Percentiles rank a stretch among this genome's conserved stretches.
These are phyloP conservation scores for Mycosphaerella sp. DNA, from an alignment of 2,329 filamentous ascomycete species.

Conservation along the genomic window DNA sequence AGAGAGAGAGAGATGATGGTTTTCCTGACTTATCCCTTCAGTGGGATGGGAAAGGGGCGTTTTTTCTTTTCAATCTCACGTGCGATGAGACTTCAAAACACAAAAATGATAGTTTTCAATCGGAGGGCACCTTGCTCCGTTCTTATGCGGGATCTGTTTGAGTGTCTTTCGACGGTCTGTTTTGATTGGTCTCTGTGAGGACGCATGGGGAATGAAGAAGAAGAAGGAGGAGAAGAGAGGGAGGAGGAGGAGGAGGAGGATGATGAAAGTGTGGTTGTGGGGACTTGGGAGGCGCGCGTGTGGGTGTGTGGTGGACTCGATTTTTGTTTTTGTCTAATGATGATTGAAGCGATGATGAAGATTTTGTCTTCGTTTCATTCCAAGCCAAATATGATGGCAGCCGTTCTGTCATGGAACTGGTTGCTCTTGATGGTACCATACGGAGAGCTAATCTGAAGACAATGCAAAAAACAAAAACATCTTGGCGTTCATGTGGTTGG, in stretches of 20 bases:
- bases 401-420: conserved; percentile 23
- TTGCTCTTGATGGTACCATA: conserved; percentile 28
- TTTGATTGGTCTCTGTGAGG: conserved; percentile 13
- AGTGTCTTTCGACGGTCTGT: conserved; percentile 8
- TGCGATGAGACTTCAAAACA: conserved; percentile 22
- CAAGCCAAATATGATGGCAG: conserved; percentile 33
- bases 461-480: not conserved
- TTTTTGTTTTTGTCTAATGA: conserved; percentile 23
- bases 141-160: conserved; percentile 9
- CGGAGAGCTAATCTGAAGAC: conserved; percentile 34
- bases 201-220: conserved; percentile 13
- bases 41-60: conserved; percentile 1
- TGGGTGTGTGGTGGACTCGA: too few relatives aligned
- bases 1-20: not conserved
- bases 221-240: not conserved
- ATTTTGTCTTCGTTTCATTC: conserved; percentile 1
- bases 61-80: not conserved
- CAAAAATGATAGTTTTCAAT: conserved; percentile 36
- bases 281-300: not conserved
- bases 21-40: not conserved
- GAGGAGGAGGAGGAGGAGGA: not conserved
- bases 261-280: conserved; percentile 4
- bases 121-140: conserved; percentile 33
- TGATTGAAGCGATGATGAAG: conserved; percentile 17
- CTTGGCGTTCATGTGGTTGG: not conserved